Conservation (phyloP, 2,329 filamentous ascomycete genomes). For the Beauveria australis region DNA sequence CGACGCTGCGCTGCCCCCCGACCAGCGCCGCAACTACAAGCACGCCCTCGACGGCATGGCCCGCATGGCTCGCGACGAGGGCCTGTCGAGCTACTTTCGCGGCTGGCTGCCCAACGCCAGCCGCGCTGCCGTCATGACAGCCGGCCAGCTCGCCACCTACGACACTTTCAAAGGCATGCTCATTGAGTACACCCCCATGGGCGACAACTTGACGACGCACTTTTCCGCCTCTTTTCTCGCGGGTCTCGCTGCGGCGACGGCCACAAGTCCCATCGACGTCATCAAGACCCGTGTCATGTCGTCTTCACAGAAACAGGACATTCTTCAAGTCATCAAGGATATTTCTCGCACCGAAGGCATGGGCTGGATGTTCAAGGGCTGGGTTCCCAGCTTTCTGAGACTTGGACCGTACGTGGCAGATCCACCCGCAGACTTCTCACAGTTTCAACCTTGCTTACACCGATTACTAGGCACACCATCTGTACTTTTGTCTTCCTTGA, state of each 20-base stretch:
- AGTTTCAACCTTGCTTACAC: not conserved
- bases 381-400: constrained; percentile 68
- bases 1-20: constrained; percentile 65
- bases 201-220: constrained; percentile 66
- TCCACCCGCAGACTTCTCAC: not conserved
- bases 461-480: constrained; percentile 60
- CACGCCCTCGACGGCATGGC: constrained; percentile 80
- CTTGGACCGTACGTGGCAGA: constrained; percentile 49
- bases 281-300: constrained; percentile 88
- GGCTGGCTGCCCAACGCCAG: constrained; percentile 78
- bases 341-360: constrained; percentile 65
- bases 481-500: constrained; percentile 82
- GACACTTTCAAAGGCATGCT: constrained; percentile 71
- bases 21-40: constrained; percentile 76
- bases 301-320: constrained; percentile 39
- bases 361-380: constrained; percentile 82
- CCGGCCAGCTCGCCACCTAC: constrained; percentile 75
- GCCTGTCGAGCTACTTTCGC: constrained; percentile 66
- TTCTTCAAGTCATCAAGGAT: constrained; percentile 54
- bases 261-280: constrained; percentile 80
- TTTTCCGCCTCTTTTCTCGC: constrained; percentile 71
- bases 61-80: constrained; percentile 83
- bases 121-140: constrained; percentile 81
- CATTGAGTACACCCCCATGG: constrained; percentile 56
- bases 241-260: constrained; percentile 74